Conservation (phyloP, 2,329 filamentous ascomycete genomes). For the Fusarium nurragi region DNA sequence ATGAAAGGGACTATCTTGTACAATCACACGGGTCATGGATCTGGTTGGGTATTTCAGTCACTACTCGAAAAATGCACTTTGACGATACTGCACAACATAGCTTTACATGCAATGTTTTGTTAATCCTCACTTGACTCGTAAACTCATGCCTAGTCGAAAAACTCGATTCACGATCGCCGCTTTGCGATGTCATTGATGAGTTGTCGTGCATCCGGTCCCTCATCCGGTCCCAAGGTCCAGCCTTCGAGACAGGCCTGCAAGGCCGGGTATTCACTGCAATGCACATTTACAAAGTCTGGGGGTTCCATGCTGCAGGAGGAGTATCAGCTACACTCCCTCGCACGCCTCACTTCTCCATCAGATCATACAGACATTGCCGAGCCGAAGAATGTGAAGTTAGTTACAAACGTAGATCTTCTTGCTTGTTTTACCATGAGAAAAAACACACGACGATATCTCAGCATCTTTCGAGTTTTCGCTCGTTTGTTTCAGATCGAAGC, state of each 20-base stretch:
- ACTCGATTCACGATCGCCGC: background rate
- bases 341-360: conserved; percentile 15
- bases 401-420: background rate
- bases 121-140: background rate
- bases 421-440: background rate
- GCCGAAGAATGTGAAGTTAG: background rate
- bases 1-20: conserved; percentile 9
- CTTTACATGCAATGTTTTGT: background rate
- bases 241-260: background rate
- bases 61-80: conserved; percentile 7
- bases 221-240: conserved; percentile 17
- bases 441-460: conserved; percentile 11
- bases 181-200: conserved; percentile 7
- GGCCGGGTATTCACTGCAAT: conserved; percentile 4
- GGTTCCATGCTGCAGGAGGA: conserved; percentile 18
- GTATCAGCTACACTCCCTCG: conserved; percentile 5
- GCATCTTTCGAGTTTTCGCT: conserved; percentile 23
- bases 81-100: conserved; percentile 20
- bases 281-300: conserved; percentile 6
- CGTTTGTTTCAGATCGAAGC: conserved; percentile 20
- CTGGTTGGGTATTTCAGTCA: background rate
- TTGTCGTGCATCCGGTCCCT: conserved; percentile 29
- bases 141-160: background rate
- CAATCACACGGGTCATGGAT: background rate
- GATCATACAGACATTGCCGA: conserved; percentile 20